Evolutionary conservation across 2,329 filamentous ascomycete species (phyloP).

Genomic region (Kalmusia sp.): DNA sequence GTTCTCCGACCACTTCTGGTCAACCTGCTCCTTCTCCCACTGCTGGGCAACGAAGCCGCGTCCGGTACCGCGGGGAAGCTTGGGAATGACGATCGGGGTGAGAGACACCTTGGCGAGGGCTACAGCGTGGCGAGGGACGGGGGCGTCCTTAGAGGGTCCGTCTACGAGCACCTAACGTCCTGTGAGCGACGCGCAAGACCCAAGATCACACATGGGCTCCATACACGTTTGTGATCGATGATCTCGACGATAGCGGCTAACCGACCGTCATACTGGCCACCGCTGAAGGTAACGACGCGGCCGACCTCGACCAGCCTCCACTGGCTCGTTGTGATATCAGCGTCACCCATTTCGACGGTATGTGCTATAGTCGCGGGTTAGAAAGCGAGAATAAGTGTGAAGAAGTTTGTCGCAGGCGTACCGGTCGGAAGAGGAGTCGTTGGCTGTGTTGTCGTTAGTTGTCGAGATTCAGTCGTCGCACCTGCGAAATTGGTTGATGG

Average conservation of each 20-base stretch:
- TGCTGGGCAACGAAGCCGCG: conserved; percentile 81
- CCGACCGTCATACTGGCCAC: conserved; percentile 81
- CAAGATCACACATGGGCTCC: conserved; percentile 54
- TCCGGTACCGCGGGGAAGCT: conserved; percentile 85
- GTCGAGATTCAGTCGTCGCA: conserved; percentile 23
- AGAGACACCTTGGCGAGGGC: conserved; percentile 84
- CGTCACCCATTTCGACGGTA: conserved; percentile 56
- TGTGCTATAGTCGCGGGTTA: conserved; percentile 40
- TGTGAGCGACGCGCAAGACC: conserved; percentile 37
- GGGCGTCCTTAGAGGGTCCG: conserved; percentile 82
- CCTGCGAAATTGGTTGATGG: conserved; percentile 19
- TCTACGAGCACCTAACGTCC: conserved; percentile 85
- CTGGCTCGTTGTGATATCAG: conserved; percentile 55
- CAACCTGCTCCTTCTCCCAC: conserved; percentile 92
- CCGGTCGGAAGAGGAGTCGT: conserved; percentile 48
- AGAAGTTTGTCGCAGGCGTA: conserved; percentile 39
- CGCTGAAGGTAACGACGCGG: conserved; percentile 91
- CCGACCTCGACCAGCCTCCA: conserved; percentile 98
- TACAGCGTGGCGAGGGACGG: conserved; percentile 86
- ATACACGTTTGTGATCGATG: conserved; percentile 99
- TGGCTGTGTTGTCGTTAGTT: conserved; percentile 38
- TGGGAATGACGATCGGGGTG: conserved; percentile 85
- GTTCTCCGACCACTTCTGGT: conserved; percentile 90
- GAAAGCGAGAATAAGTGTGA: conserved; percentile 26
- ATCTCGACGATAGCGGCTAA: conserved; percentile 97